Evolutionary conservation across 805 yeast genomes (phyloP).

Genomic region (Kuraishia cidri): DNA sequence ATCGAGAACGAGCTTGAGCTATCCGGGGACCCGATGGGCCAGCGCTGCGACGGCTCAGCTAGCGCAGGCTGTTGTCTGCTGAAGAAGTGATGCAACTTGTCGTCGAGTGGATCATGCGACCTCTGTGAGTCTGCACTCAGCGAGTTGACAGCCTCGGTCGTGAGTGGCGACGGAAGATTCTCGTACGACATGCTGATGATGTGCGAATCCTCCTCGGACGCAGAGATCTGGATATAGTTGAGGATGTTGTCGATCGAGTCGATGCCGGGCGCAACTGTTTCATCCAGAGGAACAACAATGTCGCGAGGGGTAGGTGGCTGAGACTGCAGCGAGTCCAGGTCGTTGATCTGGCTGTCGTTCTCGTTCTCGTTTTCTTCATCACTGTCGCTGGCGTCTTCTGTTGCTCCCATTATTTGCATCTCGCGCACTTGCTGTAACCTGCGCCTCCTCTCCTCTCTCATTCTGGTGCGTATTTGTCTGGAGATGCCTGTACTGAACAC

Average conservation of each 20-base stretch:
- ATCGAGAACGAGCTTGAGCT: neutral
- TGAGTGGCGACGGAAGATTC: neutral
- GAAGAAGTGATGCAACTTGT: too few relatives aligned
- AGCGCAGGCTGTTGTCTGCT: too few relatives aligned
- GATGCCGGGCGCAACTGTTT: neutral
- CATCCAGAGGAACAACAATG: too few relatives aligned
- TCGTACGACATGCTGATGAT: neutral
- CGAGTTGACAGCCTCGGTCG: too few relatives aligned
- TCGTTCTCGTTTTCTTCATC: slow-evolving; percentile 6
- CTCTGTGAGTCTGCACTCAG: neutral
- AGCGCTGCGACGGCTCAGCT: neutral
- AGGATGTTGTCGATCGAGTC: neutral
- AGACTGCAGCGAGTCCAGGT: neutral
- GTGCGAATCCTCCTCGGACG: neutral
- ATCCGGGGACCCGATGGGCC: slow-evolving; percentile 1
- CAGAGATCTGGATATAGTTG: neutral
- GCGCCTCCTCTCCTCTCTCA: slow-evolving; percentile 2
- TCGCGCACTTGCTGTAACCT: slow-evolving; percentile 1
- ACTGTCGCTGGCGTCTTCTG: slow-evolving; percentile 16
- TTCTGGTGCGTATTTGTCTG: neutral
- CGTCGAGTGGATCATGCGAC: neutral
- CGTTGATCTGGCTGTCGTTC: neutral
- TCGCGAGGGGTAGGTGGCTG: neutral
- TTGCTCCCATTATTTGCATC: neutral
- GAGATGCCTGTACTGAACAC: neutral